phyloP scores from a whole-genome alignment of 2,329 filamentous ascomycete species.

The Colletotrichum cordylinicola region DNA sequence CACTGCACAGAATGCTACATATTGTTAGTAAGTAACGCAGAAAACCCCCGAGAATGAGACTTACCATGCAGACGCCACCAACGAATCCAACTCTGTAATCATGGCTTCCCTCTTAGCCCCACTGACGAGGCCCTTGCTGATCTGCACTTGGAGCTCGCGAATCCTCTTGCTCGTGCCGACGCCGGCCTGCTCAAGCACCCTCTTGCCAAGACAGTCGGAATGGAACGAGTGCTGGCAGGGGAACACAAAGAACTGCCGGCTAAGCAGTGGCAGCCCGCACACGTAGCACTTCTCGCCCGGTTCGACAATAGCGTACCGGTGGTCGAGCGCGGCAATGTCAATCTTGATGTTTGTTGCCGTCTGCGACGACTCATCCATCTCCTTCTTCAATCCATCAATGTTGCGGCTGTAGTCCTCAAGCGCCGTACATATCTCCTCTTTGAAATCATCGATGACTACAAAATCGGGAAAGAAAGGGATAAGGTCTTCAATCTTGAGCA shows the following conservation, averaged over 20 bases:
- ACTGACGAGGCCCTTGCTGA: conserved; percentile 76
- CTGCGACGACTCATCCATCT: conserved; percentile 93
- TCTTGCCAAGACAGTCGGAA: conserved; percentile 87
- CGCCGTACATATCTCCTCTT: conserved; percentile 94
- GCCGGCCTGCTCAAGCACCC: conserved; percentile 83
- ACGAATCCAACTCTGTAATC: conserved; percentile 86
- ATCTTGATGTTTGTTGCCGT: conserved; percentile 91
- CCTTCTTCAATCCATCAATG: conserved; percentile 85
- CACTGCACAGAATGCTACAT: conserved; percentile 85
- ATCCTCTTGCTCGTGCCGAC: conserved; percentile 80
- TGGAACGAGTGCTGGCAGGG: conserved; percentile 98
- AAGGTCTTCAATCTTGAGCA: conserved; percentile 93
- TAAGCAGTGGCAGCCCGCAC: conserved; percentile 84
- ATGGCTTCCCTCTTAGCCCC: conserved; percentile 80
- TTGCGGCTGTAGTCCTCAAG: conserved; percentile 92
- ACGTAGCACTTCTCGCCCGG: conserved; percentile 94
- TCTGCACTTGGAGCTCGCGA: conserved; percentile 81
- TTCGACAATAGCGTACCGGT: conserved; percentile 94
- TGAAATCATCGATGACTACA: conserved; percentile 98
- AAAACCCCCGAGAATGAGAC: conserved; percentile 28
- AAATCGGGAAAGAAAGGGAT: conserved; percentile 99
- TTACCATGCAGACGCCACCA: conserved; percentile 90
- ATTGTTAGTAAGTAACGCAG: conserved; percentile 23
- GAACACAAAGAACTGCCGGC: conserved; percentile 96
- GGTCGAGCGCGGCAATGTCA: conserved; percentile 85